Percentiles rank a stretch among this genome's conserved stretches.
phyloP scores from a whole-genome alignment of 257 asterid genomes.

The Agastache rugosa region DNA sequence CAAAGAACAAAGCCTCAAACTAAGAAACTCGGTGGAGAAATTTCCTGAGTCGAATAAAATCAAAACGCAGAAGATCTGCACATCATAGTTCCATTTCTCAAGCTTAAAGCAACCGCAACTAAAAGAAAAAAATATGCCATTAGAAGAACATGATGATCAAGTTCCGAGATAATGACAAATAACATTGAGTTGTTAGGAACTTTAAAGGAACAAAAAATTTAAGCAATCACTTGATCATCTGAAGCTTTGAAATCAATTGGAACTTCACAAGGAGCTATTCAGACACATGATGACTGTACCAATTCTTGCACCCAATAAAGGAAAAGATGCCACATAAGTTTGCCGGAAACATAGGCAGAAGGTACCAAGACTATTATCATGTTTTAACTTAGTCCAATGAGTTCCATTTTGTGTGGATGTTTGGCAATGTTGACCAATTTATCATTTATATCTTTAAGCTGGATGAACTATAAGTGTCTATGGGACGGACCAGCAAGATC shows the following conservation, averaged over 20 bases:
- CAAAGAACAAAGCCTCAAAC: neutral
- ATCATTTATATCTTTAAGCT: neutral
- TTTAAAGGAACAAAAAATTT: slow-evolving; percentile 9
- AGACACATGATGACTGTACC: neutral
- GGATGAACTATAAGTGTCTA: neutral
- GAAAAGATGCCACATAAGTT: neutral
- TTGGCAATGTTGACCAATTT: neutral
- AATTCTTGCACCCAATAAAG: neutral
- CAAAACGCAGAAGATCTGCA: slow-evolving; percentile 10
- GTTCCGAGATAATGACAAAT: slow-evolving; percentile 5
- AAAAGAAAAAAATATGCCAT: neutral
- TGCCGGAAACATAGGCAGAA: neutral
- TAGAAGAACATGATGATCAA: slow-evolving; percentile 16
- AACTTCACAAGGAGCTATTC: slow-evolving; percentile 23
- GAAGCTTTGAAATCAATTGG: slow-evolving; percentile 9
- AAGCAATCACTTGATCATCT: slow-evolving; percentile 21
- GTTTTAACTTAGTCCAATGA: neutral
- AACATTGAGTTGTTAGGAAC: neutral
- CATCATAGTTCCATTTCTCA: neutral
- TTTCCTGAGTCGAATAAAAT: neutral
- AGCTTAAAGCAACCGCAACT: slow-evolving; percentile 10
- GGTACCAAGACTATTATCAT: neutral
- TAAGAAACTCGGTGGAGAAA: neutral
- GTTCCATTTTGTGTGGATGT: neutral
- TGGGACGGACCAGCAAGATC: slow-evolving; percentile 15